Evolutionary conservation across 1,284 basidiomycete species (phyloP), one percentile per base, ranked within the genome.

Genomic region (Cryptococcus sp.): DNA sequence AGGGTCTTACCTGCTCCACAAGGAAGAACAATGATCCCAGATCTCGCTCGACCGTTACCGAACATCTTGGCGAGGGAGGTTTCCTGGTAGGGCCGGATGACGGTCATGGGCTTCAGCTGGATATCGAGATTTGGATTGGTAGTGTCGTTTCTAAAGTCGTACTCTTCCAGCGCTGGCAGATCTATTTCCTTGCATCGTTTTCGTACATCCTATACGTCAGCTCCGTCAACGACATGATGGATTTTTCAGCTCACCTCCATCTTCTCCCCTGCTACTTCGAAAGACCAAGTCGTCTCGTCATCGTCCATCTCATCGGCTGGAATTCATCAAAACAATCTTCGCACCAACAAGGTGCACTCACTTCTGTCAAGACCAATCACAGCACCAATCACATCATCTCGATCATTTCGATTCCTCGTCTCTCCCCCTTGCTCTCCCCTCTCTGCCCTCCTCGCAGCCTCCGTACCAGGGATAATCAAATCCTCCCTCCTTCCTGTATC

Each of bases 1-100:
- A 99, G 80, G 10, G 95, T 98, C 77, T 99, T 98, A 41, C 95
- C 95, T 26, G 95, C 95, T 53, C 95, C 95, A 68, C 95, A 99
- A 34, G 95, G 95, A 26, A 99, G 77, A 4, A 99, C 95, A 56
- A 99, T 98, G 62, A 99, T 98, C 3, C 95, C 95, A 42, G 93
- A 97, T 50, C 93, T 82, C 39, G 93, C 93, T 66, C 93, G 91
- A 43, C 92, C 93, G 70, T 97, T 97, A 50, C 93, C 93, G 71
- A 97, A 97, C 93, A 97, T 97, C 74, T 97, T 97, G 57, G 89
- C 92, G 43, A 97, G 75, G 68, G 87, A 91, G 40, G 93, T 97
- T 74, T 97, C 93, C 72, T 97, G 93, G 72, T 97, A 97, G 11
- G 93, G 89, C 50, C 93, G 82, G 66, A 97, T 95, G 57, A 91